Percentiles rank a stretch among this genome's conserved stretches.
Evolutionary conservation across 2,329 filamentous ascomycete genomes (phyloP).

Genomic region (Exophiala aquamarina): DNA sequence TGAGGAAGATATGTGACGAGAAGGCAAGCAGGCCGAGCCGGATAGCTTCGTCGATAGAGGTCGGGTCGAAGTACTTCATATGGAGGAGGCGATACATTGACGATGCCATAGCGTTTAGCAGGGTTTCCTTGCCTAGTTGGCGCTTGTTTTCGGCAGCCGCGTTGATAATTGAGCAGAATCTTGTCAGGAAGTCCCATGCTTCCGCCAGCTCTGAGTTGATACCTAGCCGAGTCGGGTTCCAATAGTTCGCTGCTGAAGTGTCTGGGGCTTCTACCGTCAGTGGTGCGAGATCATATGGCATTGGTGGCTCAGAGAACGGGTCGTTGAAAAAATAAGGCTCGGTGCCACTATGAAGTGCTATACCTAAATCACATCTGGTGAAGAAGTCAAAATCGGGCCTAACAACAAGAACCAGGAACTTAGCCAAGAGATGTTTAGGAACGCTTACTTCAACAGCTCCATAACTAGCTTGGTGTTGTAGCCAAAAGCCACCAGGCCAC

Average conservation of each 20-base stretch:
- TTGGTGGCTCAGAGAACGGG: constrained; percentile 16
- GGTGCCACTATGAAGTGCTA: constrained; percentile 28
- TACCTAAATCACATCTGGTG: constrained; percentile 31
- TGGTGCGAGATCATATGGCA: too few species aligned
- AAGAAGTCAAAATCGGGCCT: constrained; percentile 1
- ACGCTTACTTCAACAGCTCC: constrained; percentile 35
- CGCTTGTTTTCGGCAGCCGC: constrained; percentile 24
- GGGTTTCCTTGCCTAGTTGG: constrained; percentile 25
- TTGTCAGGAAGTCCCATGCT: constrained; percentile 28
- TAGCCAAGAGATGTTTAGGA: constrained; percentile 3
- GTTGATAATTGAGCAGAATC: constrained; percentile 32
- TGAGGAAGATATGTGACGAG: constrained; percentile 39
- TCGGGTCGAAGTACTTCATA: constrained; percentile 31
- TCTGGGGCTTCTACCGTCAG: too few species aligned
- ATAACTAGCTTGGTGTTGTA: constrained; percentile 37
- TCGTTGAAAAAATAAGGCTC: constrained; percentile 29
- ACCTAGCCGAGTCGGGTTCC: background rate
- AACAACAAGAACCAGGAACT: too few species aligned
- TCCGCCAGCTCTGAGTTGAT: constrained; percentile 23
- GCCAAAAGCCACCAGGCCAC: constrained; percentile 35
- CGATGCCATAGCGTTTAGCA: constrained; percentile 38
- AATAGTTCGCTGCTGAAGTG: constrained; percentile 18
- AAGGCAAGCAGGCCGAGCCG: constrained; percentile 44
- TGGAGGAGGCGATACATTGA: constrained; percentile 43
- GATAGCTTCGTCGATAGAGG: constrained; percentile 36